phyloP scores from a whole-genome alignment of 306 rosid genomes.

The Vachellia pachyceras region DNA sequence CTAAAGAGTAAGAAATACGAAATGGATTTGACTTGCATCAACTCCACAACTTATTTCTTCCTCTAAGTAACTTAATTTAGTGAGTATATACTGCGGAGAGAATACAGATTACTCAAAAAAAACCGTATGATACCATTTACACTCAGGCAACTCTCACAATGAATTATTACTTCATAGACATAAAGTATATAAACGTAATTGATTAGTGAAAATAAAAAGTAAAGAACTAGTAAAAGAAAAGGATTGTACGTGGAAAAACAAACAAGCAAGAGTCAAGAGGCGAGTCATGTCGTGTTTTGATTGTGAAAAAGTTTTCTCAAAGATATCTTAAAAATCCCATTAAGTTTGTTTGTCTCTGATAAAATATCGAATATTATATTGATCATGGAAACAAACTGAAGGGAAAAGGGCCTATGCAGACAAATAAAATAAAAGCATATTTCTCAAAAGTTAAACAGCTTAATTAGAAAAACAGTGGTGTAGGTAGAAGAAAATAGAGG shows the following conservation, averaged over 20 bases:
- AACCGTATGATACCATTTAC: not conserved
- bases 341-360: not conserved
- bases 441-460: not conserved
- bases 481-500: not conserved
- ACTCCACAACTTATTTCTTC: not conserved
- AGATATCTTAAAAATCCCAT: not conserved
- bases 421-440: not conserved
- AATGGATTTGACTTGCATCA: not conserved
- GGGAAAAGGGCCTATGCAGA: not conserved
- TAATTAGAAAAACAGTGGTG: not conserved
- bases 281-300: not conserved
- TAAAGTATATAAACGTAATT: not conserved
- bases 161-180: not conserved
- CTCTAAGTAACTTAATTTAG: not conserved
- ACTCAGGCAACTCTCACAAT: not conserved
- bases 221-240: too few relatives aligned
- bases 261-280: not conserved
- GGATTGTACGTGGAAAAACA: not conserved
- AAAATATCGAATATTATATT: too few relatives aligned
- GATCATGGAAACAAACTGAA: not conserved
- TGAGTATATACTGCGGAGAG: not conserved
- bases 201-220: not conserved
- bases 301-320: not conserved
- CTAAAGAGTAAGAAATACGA: not conserved
- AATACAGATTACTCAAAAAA: not conserved